Base-by-base conservation (phyloP, 371 early-diverging fungal species). In the Apophysomyces elegans region DNA sequence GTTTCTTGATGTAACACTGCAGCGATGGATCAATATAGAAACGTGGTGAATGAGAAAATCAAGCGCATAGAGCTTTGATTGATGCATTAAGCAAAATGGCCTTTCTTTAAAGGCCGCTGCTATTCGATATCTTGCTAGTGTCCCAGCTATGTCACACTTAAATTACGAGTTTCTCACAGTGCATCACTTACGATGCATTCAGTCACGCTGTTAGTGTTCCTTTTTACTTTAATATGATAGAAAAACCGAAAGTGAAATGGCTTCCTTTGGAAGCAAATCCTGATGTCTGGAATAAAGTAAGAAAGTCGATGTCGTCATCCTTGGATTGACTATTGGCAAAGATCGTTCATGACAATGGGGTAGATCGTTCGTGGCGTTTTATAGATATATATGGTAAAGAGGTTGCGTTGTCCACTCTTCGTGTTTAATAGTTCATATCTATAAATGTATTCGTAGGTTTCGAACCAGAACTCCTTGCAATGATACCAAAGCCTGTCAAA, bases 191-290 rank as follows among this genome's bases (percentile, higher is more conserved):
- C 3, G 32, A 26, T 26, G 32, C 3, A 50, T 50, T 21, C 16
- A 50, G 54, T 50, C 54, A 50, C 54, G 21, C n/a, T 14, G 2
- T 16, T 18, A 13, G 6, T 13, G 1, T 14, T 16, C 16, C 13
- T 12, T 13, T 13, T 45, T 13, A 0, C 13, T 26, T 2, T 4
- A 18, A 26, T n/a, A 50, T 21, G 54, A 32, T 5, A 18, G 21
- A 70, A 43, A 67, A 58, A 37, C 65, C 64, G 7, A 69, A 69
- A 39, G 39, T 65, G 21, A 73, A 77, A 70, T 95, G 95, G 95
- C 71, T 92, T 11, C 93, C 95, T 13, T 87, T 95, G 35, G 95
- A 95, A 73, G 87, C 90, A 4, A 93, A 93, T 67, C 95, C 95
- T 18, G 92, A 93, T 39, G 92, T 90, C 39, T 86, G 90, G 78